A percentile compares a stretch with the other conserved stretches of the same genome.
Conservation (phyloP, 768 basidiomycete genomes). For the Mycena venus region DNA sequence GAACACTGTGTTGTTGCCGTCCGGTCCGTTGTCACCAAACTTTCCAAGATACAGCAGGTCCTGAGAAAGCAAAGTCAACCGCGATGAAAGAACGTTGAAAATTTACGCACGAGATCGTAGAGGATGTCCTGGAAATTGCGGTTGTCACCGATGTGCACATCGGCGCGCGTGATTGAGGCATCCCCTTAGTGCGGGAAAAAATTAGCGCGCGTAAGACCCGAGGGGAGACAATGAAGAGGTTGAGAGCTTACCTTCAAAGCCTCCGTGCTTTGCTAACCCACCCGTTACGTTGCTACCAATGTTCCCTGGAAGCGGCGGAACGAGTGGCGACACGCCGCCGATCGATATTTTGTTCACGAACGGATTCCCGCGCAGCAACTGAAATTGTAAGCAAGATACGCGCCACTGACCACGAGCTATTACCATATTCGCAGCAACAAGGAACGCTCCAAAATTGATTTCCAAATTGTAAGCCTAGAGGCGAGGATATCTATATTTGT, state of each 20-base stretch:
- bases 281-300: conserved; percentile 10
- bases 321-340: conserved; percentile 14
- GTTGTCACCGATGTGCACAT: not conserved
- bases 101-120: conserved; percentile 19
- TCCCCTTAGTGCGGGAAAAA: conserved; percentile 7
- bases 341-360: conserved; percentile 24
- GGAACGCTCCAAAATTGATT: conserved; percentile 14
- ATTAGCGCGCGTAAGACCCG: not conserved
- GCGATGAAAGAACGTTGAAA: conserved; percentile 1
- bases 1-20: conserved; percentile 25
- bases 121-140: conserved; percentile 17
- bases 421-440: conserved; percentile 29
- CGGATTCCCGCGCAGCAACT: conserved; percentile 26
- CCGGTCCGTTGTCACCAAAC: conserved; percentile 26
- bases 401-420: conserved; percentile 1
- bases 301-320: conserved; percentile 21
- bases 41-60: conserved; percentile 21
- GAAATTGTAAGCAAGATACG: conserved; percentile 9
- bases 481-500: conserved; percentile 2
- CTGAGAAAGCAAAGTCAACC: conserved; percentile 12
- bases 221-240: conserved; percentile 2
- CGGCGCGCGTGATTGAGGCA: not conserved
- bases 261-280: conserved; percentile 22
- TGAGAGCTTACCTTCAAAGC: conserved; percentile 19
- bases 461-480: conserved; percentile 29